Base-by-base conservation (phyloP, 495 filamentous ascomycete species). In the Aspergillus coremiiformis region DNA sequence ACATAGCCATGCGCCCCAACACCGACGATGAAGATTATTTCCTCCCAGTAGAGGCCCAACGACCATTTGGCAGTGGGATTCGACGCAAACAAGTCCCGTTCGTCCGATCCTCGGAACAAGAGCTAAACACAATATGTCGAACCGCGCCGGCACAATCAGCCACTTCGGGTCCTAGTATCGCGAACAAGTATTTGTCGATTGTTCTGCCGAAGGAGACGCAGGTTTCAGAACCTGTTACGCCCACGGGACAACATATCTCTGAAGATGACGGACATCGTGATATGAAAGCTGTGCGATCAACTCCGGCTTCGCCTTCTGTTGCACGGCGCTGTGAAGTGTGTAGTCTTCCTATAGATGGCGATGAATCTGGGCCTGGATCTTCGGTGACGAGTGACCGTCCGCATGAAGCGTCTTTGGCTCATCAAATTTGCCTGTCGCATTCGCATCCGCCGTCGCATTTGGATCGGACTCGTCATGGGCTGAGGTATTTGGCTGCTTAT, bases 401-500 rank as follows among this genome's bases (percentile, higher is more conserved):
- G 1, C 90, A 95, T 64, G 79, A 86, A 66, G 77, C 79, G 5
- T 86, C 84, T 11, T 75, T 94, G 51, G 84, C 86, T 0, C 90
- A 96, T 59, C 90, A 95, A 73, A 72, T 89, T 39, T 87, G 83
- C 56, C 77, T 95, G 1, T 59, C 76, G 14, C 89, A 95, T 60
- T 90, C 89, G 0, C 81, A 90, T 58, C 89, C 90, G 0, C 92
- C 92, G 1, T 95, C 90, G 0, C 78, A 86, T 49, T 69, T 95
- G 1, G 86, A 95, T 65, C 84, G 91, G n/a, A 77, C 75, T 2
- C 78, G 86, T 30, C 81, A 82, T 65, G 91, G 91, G 0, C 74
- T 97, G 7, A 76, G 78, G 49, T 84, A 87, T 44, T 80, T 97
- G 3, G 76, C 84, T 26, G 75, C 82, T 1, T 83, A 89, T 55